Percentiles rank a stretch among this genome's conserved stretches.
phyloP scores from a whole-genome alignment of 495 filamentous ascomycete genomes.

The Amphirosellinia nigrospora region DNA sequence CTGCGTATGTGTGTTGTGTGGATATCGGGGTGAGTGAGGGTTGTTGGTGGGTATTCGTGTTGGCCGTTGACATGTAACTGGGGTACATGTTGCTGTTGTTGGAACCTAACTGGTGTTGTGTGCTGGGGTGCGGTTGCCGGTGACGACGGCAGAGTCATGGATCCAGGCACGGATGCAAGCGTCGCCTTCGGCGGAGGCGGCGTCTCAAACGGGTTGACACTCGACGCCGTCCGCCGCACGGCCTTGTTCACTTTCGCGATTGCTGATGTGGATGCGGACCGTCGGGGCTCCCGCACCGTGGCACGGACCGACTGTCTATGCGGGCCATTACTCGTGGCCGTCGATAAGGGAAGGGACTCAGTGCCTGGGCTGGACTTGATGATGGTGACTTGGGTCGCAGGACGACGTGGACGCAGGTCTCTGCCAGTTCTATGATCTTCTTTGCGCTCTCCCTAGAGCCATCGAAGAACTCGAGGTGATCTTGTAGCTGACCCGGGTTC shows the following conservation, averaged over 20 bases:
- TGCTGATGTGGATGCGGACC: slow-evolving; percentile 39
- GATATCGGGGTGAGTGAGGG: slow-evolving; percentile 19
- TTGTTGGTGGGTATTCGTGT: background rate
- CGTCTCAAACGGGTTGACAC: slow-evolving; percentile 2
- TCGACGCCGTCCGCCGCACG: slow-evolving; percentile 31
- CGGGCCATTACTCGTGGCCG: background rate
- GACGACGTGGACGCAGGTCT: slow-evolving; percentile 50
- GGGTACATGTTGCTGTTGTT: slow-evolving; percentile 31
- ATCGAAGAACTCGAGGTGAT: slow-evolving; percentile 57
- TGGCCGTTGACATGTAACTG: slow-evolving; percentile 27
- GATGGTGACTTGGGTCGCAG: slow-evolving; percentile 37
- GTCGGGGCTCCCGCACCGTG: slow-evolving; percentile 30
- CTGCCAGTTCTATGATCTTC: slow-evolving; percentile 48
- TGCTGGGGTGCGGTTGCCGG: slow-evolving; percentile 21
- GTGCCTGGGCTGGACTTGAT: slow-evolving; percentile 15
- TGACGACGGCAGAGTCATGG: slow-evolving; percentile 25
- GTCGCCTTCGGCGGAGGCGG: slow-evolving; percentile 5
- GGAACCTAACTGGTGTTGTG: slow-evolving; percentile 12
- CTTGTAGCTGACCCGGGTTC: slow-evolving; percentile 55
- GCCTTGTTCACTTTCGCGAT: slow-evolving; percentile 27
- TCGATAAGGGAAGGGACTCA: background rate
- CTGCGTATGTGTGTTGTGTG: slow-evolving; percentile 25
- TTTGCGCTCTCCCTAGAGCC: slow-evolving; percentile 48
- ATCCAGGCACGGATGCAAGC: slow-evolving; percentile 17
- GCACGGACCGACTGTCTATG: slow-evolving; percentile 17